Evolutionary conservation across 257 asterid species (phyloP).

Genomic region (Paulownia fortunei): DNA sequence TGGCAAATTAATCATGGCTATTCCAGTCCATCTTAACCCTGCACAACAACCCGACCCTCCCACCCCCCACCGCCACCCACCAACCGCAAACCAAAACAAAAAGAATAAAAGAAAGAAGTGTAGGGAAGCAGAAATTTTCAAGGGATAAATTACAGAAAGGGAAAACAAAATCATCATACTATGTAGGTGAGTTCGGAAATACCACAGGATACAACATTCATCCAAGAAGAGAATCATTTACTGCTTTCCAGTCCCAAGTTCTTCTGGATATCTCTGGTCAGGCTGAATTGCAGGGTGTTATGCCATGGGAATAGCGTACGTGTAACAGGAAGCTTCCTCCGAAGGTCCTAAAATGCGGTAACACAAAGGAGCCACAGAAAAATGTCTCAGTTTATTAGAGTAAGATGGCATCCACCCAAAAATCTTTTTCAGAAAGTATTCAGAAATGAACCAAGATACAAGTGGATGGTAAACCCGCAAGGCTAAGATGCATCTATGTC

Average conservation of each 20-base stretch:
- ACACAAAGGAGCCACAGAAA: not conserved
- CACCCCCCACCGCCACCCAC: not conserved
- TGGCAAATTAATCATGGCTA: not conserved
- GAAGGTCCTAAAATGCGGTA: slow-evolving; percentile 69
- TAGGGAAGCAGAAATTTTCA: slow-evolving; percentile 13
- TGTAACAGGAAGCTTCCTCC: slow-evolving; percentile 97
- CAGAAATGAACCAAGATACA: not conserved
- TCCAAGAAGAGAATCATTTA: slow-evolving; percentile 39
- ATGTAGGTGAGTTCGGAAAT: slow-evolving; percentile 21
- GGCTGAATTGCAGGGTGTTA: slow-evolving; percentile 84
- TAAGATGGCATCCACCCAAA: not conserved
- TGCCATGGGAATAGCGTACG: slow-evolving; percentile 98
- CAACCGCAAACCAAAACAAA: not conserved
- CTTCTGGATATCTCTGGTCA: slow-evolving; percentile 82
- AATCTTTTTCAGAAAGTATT: not conserved
- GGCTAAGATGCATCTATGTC: slow-evolving; percentile 10
- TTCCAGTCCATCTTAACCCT: no score
- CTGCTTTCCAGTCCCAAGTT: slow-evolving; percentile 75
- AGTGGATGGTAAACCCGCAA: not conserved
- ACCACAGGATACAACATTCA: slow-evolving; percentile 30
- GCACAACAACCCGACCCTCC: no score
- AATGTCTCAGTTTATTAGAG: slow-evolving; percentile 7
- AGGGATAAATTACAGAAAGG: slow-evolving; percentile 14
- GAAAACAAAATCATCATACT: slow-evolving; percentile 17
- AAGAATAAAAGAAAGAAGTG: not conserved